Evolutionary conservation across 2,329 filamentous ascomycete species (phyloP).

Genomic region (Apiospora rasikravindrae): DNA sequence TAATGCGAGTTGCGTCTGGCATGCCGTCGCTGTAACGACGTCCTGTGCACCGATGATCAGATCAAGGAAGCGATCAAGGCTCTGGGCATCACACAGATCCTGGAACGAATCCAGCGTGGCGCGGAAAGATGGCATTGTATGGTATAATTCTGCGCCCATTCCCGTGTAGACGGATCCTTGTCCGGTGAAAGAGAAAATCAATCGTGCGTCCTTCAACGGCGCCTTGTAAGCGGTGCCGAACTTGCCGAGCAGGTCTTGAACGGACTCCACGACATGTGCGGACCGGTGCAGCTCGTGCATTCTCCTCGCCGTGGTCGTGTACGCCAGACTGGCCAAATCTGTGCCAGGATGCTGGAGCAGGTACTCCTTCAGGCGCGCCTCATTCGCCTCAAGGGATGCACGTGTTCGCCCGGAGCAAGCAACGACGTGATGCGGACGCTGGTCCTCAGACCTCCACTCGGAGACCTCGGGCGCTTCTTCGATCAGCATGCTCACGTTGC

Average conservation of each 20-base stretch:
- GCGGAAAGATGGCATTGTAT: slow-evolving; percentile 35
- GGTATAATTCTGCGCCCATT: slow-evolving; percentile 38
- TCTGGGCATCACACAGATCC: slow-evolving; percentile 10
- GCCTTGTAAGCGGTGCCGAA: neutral
- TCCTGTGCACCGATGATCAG: neutral
- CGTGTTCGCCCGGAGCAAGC: slow-evolving; percentile 21
- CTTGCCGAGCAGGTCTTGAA: slow-evolving; percentile 1
- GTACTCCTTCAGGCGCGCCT: slow-evolving; percentile 1
- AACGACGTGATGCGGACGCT: slow-evolving; percentile 20
- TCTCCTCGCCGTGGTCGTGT: slow-evolving; percentile 15
- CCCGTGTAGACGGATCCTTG: slow-evolving; percentile 40
- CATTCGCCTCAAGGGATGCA: slow-evolving; percentile 11
- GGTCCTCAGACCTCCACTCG: slow-evolving; percentile 16
- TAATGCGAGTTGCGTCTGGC: slow-evolving; percentile 9
- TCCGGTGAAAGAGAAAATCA: slow-evolving; percentile 42
- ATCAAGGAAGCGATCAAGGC: slow-evolving; percentile 5
- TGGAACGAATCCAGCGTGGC: slow-evolving; percentile 26
- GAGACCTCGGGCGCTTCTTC: slow-evolving; percentile 26
- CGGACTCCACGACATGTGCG: neutral
- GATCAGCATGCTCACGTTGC: slow-evolving; percentile 34
- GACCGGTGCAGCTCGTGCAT: slow-evolving; percentile 6
- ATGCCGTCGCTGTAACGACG: neutral
- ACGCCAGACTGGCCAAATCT: neutral
- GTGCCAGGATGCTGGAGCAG: neutral
- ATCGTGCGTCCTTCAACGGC: neutral